These are phyloP conservation scores for Schizochytrium sp. DNA, from an alignment of 108 stramenopile species.

Conservation along the genomic window DNA sequence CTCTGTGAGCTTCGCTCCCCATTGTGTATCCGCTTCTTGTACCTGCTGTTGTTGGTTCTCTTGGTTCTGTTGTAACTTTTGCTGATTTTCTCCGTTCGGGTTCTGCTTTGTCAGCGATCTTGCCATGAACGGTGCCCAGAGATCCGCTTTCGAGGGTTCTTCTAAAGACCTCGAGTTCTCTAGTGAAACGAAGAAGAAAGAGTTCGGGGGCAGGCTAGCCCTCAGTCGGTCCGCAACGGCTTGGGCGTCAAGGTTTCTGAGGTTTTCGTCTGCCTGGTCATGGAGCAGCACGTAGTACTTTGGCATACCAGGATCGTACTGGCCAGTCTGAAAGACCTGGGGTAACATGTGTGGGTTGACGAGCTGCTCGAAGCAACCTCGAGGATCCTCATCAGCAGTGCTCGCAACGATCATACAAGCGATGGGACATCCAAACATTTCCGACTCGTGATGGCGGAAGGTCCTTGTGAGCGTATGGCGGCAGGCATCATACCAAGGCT, in stretches of 20 bases:
- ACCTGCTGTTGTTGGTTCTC: no score
- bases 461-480: neutral
- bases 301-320: constrained; percentile 23
- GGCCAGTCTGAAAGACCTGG: neutral
- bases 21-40: no score
- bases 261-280: neutral
- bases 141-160: neutral
- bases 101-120: neutral
- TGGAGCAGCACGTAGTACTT: constrained; percentile 17
- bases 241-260: neutral
- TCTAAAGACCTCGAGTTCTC: neutral
- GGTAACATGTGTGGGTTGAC: constrained; percentile 11
- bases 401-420: neutral
- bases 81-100: no score
- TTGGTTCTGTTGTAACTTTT: no score
- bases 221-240: neutral
- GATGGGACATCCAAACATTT: constrained; percentile 44
- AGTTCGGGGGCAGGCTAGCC: neutral
- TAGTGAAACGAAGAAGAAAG: neutral
- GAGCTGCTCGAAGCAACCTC: constrained; percentile 12
- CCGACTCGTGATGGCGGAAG: constrained; percentile 41
- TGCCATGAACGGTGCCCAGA: neutral
- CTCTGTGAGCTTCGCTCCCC: constrained; percentile 27
- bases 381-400: neutral
- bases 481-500: constrained; percentile 34